A percentile compares a stretch with the other conserved stretches of the same genome.
Evolutionary conservation across 768 basidiomycete genomes (phyloP).

Genomic region (Boletus rubropictus): DNA sequence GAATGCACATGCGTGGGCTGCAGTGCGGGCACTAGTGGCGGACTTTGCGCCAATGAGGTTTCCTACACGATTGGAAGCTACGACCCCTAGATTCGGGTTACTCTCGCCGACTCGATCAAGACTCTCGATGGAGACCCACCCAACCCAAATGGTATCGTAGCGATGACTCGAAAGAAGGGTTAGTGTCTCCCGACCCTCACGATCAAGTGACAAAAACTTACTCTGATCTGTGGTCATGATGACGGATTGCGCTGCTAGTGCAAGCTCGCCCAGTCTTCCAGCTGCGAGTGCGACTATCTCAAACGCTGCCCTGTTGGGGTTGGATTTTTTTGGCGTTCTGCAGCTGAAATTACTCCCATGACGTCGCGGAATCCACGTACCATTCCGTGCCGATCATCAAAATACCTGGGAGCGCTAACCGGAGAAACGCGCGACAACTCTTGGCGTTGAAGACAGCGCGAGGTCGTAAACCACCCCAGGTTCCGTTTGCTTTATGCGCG

Average conservation of each 20-base stretch:
- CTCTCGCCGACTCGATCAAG: background rate
- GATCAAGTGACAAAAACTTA: slow-evolving; percentile 21
- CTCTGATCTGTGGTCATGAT: slow-evolving; percentile 81
- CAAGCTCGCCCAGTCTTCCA: slow-evolving; percentile 58
- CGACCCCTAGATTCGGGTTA: slow-evolving; percentile 42
- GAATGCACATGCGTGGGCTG: slow-evolving; percentile 59
- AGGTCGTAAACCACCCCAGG: slow-evolving; percentile 58
- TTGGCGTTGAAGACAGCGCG: slow-evolving; percentile 39
- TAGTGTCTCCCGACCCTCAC: background rate
- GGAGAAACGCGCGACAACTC: slow-evolving; percentile 54
- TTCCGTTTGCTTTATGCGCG: slow-evolving; percentile 48
- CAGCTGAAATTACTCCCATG: background rate
- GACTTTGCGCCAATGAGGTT: slow-evolving; percentile 62
- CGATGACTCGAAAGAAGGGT: slow-evolving; percentile 44
- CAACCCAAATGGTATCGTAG: slow-evolving; percentile 72
- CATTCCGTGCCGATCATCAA: slow-evolving; percentile 80
- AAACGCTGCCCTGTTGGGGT: slow-evolving; percentile 58
- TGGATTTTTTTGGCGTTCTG: background rate
- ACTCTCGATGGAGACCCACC: slow-evolving; percentile 28
- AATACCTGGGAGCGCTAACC: slow-evolving; percentile 70
- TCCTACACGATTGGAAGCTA: slow-evolving; percentile 67
- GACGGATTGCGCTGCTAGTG: slow-evolving; percentile 70
- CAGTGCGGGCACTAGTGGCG: slow-evolving; percentile 46
- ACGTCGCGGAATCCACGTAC: slow-evolving; percentile 32
- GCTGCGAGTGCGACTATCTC: slow-evolving; percentile 79